Evolutionary conservation across 164 flowering plant genomes (phyloP).

Genomic region (Nelumbo lutea): DNA sequence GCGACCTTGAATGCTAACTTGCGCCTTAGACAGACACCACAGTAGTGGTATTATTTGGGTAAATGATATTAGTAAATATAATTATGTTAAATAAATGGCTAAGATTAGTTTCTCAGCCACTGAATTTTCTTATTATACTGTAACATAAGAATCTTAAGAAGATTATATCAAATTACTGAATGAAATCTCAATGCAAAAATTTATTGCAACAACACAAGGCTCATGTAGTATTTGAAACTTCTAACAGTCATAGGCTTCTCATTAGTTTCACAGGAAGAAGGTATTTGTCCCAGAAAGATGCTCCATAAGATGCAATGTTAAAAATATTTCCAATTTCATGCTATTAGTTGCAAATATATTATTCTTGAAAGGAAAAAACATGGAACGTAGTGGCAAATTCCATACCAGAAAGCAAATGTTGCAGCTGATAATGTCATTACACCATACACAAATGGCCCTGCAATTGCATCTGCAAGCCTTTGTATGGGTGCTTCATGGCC

Average conservation of each 20-base stretch:
- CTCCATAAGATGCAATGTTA: not conserved
- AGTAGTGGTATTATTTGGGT: too few relatives aligned
- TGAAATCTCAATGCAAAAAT: too few relatives aligned
- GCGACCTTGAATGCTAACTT: too few relatives aligned
- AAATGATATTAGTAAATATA: too few relatives aligned
- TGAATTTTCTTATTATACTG: too few relatives aligned
- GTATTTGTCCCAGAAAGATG: not conserved
- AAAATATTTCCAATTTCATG: not conserved
- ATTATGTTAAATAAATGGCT: too few relatives aligned
- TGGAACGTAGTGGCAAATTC: conserved; percentile 5
- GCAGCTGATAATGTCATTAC: conserved; percentile 85
- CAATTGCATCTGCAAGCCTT: conserved; percentile 93
- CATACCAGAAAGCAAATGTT: conserved; percentile 91
- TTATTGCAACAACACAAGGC: not conserved
- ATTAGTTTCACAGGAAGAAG: not conserved
- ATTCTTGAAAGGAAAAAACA: not conserved
- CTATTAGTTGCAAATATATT: not conserved
- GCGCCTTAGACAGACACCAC: too few relatives aligned
- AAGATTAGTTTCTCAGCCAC: too few relatives aligned
- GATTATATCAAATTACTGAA: too few relatives aligned
- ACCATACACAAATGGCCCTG: conserved; percentile 93
- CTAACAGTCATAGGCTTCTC: not conserved
- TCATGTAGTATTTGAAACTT: not conserved
- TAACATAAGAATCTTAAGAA: too few relatives aligned
- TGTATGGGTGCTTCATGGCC: conserved; percentile 95